phyloP scores from a whole-genome alignment of 2,329 filamentous ascomycete genomes.

The Didymella pinodella region DNA sequence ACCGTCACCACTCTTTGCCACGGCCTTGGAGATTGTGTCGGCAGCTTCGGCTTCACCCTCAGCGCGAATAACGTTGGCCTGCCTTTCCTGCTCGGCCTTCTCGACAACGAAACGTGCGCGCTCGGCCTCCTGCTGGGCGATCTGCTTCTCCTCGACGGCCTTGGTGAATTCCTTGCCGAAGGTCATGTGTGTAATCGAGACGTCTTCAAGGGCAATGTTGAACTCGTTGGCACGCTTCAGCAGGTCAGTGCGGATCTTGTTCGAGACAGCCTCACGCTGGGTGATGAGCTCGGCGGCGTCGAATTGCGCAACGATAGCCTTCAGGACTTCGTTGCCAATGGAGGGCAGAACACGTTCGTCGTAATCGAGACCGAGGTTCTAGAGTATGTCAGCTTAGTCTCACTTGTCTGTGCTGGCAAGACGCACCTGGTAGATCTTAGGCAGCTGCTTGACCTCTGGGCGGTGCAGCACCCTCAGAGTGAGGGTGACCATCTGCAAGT shows the following conservation, averaged over 20 bases:
- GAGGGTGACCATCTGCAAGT: constrained; percentile 99
- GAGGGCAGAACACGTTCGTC: constrained; percentile 71
- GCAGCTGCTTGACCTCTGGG: constrained; percentile 89
- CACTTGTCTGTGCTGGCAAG: not conserved
- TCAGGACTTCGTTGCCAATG: constrained; percentile 64
- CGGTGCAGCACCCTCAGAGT: constrained; percentile 94
- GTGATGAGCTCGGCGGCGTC: constrained; percentile 78
- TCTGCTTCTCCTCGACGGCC: constrained; percentile 99
- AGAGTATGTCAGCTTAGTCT: constrained; percentile 22
- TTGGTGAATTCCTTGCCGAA: constrained; percentile 99
- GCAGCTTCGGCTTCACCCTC: constrained; percentile 98
- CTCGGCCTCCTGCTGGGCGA: constrained; percentile 98
- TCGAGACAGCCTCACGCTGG: constrained; percentile 94
- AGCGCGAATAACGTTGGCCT: constrained; percentile 97
- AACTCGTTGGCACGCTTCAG: constrained; percentile 94
- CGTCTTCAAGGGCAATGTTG: constrained; percentile 98
- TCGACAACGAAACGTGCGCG: constrained; percentile 97
- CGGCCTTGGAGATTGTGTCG: constrained; percentile 92
- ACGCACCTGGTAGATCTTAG: constrained; percentile 96
- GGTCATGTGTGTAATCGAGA: constrained; percentile 99
- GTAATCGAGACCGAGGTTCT: constrained; percentile 98
- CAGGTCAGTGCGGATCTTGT: constrained; percentile 91
- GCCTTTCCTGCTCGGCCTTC: constrained; percentile 97
- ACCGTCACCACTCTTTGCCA: constrained; percentile 91
- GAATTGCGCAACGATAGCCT: constrained; percentile 63